Base-by-base conservation (phyloP, 2,329 filamentous ascomycete genomes). In the Byssochlamys sp. region DNA sequence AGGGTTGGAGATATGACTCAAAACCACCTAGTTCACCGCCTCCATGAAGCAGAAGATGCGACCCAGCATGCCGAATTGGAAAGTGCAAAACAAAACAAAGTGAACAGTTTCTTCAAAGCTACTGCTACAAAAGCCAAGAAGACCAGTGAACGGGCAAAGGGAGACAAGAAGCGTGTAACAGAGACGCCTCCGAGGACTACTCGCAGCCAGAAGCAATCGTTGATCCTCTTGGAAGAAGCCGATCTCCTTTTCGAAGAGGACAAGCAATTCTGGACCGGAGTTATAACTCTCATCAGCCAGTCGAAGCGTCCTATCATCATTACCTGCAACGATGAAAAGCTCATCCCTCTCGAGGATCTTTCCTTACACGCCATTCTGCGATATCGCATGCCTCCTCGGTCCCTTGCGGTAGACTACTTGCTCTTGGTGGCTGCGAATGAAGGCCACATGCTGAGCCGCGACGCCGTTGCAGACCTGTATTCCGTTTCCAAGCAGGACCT, bases 211-310 rank as follows among this genome's bases (percentile, higher is more conserved):
- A 95, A 95, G 66, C 94, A 99, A 72, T 97, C 92, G 0, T 77
- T 99, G 24, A 96, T 99, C 60, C 78, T 99, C 1, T 79, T 99
- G 1, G 94, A 99, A 72, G 94, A 99, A 73, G 90, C 90, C 0
- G 95, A 99, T 67, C 77, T 97, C 14, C 80, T 99, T 1, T 99
- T 94, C 69, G 91, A 96, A 56, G 92, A 97, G 69, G 94, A 99
- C 70, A 92, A 90, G 71, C 87, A 92, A 61, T 99, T 99, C 68
- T 99, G 94, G 94, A 75, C 81, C 0, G 94, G 90, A 0, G 82
- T 97, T 3, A 78, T 89, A 51, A 81, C 82, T 24, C 81, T 99
- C 59, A 90, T 96, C 58, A 77, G 80, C 9, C 87, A 91, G 65
- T 96, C 94, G 0, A 96, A 90, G 73, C 84, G 94, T 31, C 94